Conservation (phyloP, 352 stramenopile species). For the Pilasporangium apinafurcum region DNA sequence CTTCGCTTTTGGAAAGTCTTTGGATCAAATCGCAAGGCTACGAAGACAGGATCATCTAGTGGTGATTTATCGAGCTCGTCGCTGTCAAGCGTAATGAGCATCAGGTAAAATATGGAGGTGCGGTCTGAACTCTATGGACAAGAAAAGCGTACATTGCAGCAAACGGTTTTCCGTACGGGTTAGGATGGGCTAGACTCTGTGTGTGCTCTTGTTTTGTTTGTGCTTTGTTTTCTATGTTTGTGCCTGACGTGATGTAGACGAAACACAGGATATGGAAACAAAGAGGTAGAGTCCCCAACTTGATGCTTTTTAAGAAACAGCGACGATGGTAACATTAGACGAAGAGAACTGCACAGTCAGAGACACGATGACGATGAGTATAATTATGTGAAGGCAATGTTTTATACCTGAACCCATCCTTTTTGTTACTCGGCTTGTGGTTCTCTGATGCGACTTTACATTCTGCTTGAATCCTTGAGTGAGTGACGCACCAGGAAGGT, state of each 20-base stretch:
- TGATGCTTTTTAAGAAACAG: neutral
- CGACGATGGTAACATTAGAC: neutral
- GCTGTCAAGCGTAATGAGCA: constrained; percentile 78
- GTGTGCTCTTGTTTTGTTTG: neutral
- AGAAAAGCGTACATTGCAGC: no score
- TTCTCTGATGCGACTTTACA: no score
- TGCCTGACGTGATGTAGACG: neutral
- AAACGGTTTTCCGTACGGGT: no score
- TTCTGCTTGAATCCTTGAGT: no score
- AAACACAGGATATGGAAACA: constrained; percentile 1
- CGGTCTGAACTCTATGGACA: no score
- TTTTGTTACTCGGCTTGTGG: no score
- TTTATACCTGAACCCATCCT: no score
- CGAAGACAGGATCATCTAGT: constrained; percentile 45
- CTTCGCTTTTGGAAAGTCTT: constrained; percentile 99
- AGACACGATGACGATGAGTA: constrained; percentile 12
- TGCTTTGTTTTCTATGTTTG: neutral
- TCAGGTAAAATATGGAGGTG: constrained; percentile 36
- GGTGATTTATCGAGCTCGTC: constrained; percentile 56
- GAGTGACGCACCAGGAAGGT: no score
- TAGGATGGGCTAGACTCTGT: no score
- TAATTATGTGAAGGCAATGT: constrained; percentile 8
- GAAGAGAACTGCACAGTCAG: no score
- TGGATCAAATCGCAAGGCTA: constrained; percentile 75
- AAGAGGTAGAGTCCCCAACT: no score